Conservation (phyloP, 495 filamentous ascomycete species). For the Endocarpon pusillum region DNA sequence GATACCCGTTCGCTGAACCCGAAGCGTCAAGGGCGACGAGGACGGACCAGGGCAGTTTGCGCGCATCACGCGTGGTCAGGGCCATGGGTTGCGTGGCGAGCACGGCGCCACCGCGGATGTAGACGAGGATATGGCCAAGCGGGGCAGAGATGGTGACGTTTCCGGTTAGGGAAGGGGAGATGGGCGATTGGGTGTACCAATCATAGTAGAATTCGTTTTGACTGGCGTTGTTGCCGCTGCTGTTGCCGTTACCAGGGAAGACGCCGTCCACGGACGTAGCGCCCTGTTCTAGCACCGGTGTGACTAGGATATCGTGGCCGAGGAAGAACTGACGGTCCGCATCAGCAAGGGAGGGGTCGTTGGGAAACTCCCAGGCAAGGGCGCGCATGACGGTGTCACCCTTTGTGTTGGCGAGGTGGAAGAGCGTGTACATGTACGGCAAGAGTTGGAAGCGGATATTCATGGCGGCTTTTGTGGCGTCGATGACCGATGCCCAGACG, state of each 20-base stretch:
- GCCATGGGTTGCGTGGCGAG: constrained; percentile 56
- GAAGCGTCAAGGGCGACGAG: constrained; percentile 5
- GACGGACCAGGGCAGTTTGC: constrained; percentile 2
- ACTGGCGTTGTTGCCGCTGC: too few relatives aligned
- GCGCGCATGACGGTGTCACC: constrained; percentile 70
- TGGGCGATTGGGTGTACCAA: constrained; percentile 49
- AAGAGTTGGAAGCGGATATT: constrained; percentile 55
- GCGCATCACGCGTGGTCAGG: constrained; percentile 45
- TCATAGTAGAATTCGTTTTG: constrained; percentile 70
- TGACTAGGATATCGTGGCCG: constrained; percentile 51
- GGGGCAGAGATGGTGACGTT: constrained; percentile 63
- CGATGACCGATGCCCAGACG: constrained; percentile 49
- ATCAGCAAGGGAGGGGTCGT: constrained; percentile 50
- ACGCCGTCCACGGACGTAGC: constrained; percentile 53
- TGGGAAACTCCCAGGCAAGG: constrained; percentile 67
- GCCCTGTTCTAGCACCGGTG: constrained; percentile 51
- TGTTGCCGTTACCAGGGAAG: constrained; percentile 52
- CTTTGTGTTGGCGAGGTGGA: constrained; percentile 48
- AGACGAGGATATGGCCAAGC: constrained; percentile 65
- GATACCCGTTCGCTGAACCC: constrained; percentile 5
- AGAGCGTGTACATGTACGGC: constrained; percentile 70
- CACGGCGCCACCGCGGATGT: constrained; percentile 50
- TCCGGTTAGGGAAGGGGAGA: constrained; percentile 36
- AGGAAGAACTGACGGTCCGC: constrained; percentile 66
- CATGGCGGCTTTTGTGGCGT: constrained; percentile 53